phyloP scores from a whole-genome alignment of 192 early-diverging fungal genomes.

The Coemansia sp. region DNA sequence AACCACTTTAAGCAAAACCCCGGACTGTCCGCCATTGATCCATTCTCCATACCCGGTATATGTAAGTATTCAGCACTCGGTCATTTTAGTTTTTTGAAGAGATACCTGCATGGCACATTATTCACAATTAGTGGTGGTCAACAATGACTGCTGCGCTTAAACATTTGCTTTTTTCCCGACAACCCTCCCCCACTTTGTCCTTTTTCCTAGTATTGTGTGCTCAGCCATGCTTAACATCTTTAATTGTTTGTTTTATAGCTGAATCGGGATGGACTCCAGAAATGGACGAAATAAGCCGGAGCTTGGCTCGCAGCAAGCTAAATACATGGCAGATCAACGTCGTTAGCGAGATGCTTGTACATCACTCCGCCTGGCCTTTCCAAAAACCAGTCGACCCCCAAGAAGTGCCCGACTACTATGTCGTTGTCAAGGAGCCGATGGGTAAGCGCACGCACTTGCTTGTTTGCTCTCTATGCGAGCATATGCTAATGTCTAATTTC shows the following conservation, averaged over 20 bases:
- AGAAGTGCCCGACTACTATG: conserved; percentile 93
- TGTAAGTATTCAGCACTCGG: conserved; percentile 25
- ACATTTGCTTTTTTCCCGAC: not conserved
- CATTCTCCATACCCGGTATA: conserved; percentile 84
- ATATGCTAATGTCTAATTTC: not conserved
- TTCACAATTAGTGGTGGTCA: not conserved
- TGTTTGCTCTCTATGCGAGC: not conserved
- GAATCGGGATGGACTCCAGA: conserved; percentile 94
- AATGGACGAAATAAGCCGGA: conserved; percentile 63
- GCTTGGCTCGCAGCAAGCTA: conserved; percentile 46
- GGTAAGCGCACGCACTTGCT: conserved; percentile 18
- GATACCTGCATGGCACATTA: not conserved
- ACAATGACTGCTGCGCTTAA: not conserved
- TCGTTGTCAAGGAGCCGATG: conserved; percentile 97
- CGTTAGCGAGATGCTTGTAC: conserved; percentile 73
- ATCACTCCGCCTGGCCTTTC: conserved; percentile 91
- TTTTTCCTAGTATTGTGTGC: not conserved
- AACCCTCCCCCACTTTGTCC: not conserved
- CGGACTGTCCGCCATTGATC: conserved; percentile 61
- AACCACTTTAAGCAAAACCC: conserved; percentile 61
- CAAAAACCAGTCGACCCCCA: conserved; percentile 81
- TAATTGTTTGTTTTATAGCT: conserved; percentile 19
- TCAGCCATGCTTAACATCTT: not conserved
- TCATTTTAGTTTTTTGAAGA: too few relatives aligned
- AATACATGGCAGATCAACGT: conserved; percentile 63